Conservation (phyloP, 2,329 filamentous ascomycete genomes). For the Plenodomus tracheiphilus region DNA sequence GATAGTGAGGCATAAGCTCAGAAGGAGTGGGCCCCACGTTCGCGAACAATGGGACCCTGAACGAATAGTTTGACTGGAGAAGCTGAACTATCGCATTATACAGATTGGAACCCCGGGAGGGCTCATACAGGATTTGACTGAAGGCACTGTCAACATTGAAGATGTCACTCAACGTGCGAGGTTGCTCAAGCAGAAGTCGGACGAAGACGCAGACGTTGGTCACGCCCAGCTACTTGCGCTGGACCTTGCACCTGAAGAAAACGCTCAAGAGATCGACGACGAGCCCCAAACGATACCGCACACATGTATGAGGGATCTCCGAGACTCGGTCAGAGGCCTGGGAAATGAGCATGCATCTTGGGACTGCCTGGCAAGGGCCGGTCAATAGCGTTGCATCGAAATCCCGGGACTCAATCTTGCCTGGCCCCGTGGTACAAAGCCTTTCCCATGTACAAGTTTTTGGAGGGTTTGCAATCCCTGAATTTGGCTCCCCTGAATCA, state of each 20-base stretch:
- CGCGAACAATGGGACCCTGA: slow-evolving; percentile 70
- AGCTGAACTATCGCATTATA: slow-evolving; percentile 58
- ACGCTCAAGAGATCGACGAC: slow-evolving; percentile 48
- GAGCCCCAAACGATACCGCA: slow-evolving; percentile 29
- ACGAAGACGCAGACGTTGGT: slow-evolving; percentile 40
- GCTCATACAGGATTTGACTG: slow-evolving; percentile 53
- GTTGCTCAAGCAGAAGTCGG: slow-evolving; percentile 52
- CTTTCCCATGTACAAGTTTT: too few species aligned
- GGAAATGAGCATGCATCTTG: too few species aligned
- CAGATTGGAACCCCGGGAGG: slow-evolving; percentile 62
- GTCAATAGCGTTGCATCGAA: neutral
- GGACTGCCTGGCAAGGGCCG: too few species aligned
- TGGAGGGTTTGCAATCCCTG: too few species aligned
- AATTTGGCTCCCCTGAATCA: too few species aligned
- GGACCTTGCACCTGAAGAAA: slow-evolving; percentile 53
- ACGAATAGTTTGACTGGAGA: slow-evolving; percentile 51
- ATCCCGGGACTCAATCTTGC: slow-evolving; percentile 6
- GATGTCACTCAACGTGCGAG: slow-evolving; percentile 62
- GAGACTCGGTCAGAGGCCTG: too few species aligned
- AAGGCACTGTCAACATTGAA: slow-evolving; percentile 59
- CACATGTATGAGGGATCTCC: too few species aligned
- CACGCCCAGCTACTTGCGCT: slow-evolving; percentile 43
- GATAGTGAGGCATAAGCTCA: neutral
- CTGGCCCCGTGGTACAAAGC: neutral
- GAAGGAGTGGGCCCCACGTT: slow-evolving; percentile 40